Conservation (phyloP, 108 stramenopile genomes). For the Stephanodiscus minutulus region DNA sequence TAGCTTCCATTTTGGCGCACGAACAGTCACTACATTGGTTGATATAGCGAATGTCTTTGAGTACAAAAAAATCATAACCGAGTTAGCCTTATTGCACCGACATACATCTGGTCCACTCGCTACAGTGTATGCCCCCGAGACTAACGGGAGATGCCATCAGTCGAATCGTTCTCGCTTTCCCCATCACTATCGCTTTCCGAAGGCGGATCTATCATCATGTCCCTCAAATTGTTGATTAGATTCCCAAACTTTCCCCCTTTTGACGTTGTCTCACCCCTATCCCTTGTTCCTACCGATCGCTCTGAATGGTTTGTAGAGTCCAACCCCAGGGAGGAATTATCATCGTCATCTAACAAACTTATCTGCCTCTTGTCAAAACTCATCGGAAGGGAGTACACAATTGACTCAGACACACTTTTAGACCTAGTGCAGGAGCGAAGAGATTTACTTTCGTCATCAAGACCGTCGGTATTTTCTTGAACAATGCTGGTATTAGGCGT, state of each 20-base stretch:
- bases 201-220: conserved; percentile 41
- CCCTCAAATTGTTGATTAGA: conserved; percentile 31
- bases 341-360: conserved; percentile 9
- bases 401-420: conserved; percentile 1
- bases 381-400: conserved; percentile 11
- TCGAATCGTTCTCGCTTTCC: conserved; percentile 10
- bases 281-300: not conserved
- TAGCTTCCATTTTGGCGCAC: no score
- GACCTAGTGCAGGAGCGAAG: conserved; percentile 10
- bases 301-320: not conserved
- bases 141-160: not conserved
- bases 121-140: no score
- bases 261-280: not conserved
- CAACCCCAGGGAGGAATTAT: conserved; percentile 4
- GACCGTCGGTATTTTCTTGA: conserved; percentile 5
- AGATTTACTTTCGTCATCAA: not conserved
- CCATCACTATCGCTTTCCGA: conserved; percentile 25
- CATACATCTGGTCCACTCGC: not conserved
- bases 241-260: conserved; percentile 14
- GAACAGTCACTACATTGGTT: no score
- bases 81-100: not conserved
- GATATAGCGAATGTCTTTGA: no score
- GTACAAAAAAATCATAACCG: not conserved
- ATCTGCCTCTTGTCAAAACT: not conserved
- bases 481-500: conserved; percentile 16